Evolutionary conservation across 768 basidiomycete genomes (phyloP), one percentile per base, ranked within the genome.

Genomic region (Nevesoporus exiguus): DNA sequence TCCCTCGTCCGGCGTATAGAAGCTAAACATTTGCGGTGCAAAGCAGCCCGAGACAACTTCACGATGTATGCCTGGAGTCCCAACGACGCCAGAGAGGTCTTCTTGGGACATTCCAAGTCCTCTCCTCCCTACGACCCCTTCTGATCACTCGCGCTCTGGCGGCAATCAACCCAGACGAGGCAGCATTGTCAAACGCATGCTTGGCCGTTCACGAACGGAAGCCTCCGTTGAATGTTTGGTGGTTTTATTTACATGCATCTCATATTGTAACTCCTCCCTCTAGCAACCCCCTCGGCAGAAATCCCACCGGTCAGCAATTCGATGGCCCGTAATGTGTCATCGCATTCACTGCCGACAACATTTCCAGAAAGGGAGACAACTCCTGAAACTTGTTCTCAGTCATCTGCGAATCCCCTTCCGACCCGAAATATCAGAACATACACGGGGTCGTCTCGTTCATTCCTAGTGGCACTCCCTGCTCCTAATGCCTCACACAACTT

Each of bases 371-470:
- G 68, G 57, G 47, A 67, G 60, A 2, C 62, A 61, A 47, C 65
- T 60, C 47, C 64, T 64, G 45, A 62, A 66, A 42, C 24, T 54
- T 70, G 42, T 52, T 66, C 50, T 10, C 64, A 61, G 7, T 36
- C 66, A 19, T 66, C 71, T 17, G 67, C 71, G 1, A 57, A 65
- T 24, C 31, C 61, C 10, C 55, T 65, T 25, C 61, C 65, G n/a
- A 54, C 57, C 27, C 68, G 73, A 15, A 73, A 76, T 42, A 76
- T 82, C 3, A 78, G 80, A 37, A 92, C 89, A 3, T 92, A 92
- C 62, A 84, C 86, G 3, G 87, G 87, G 22, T 77, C 77, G 55
- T 88, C 86, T 22, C 87, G 90, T n/a, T 91, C 90, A 5, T 92
- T 89, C 70, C 80, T 92, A 15, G 78, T 88, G 10, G 72, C 82